phyloP scores from a whole-genome alignment of 2,329 filamentous ascomycete genomes.

The Colletotrichum camelliae region DNA sequence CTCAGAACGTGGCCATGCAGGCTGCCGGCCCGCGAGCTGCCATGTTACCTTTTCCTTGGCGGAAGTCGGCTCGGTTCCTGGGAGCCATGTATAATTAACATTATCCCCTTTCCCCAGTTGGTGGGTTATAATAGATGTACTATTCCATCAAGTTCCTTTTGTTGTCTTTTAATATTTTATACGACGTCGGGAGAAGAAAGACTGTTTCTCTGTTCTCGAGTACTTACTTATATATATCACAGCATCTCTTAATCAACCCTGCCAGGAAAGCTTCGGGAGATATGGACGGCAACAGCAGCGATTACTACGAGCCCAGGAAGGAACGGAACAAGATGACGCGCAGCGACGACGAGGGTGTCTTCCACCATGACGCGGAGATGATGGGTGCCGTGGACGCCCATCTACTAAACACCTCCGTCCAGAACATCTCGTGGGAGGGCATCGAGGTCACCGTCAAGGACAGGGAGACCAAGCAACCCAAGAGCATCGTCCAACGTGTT shows the following conservation, averaged over 20 bases:
- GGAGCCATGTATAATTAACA: background rate
- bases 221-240: background rate
- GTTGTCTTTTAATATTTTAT: background rate
- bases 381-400: constrained; percentile 46
- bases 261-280: background rate
- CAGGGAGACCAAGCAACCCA: constrained; percentile 65
- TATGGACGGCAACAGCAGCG: background rate
- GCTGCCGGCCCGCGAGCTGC: background rate
- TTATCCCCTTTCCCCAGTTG: background rate
- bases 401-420: constrained; percentile 67
- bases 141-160: background rate
- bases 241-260: background rate
- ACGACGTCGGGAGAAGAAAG: background rate
- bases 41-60: background rate
- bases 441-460: constrained; percentile 78
- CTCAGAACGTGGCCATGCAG: background rate
- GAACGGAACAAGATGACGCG: background rate
- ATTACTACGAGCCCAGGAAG: background rate
- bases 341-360: background rate
- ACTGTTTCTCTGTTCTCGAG: background rate
- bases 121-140: background rate
- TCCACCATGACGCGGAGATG: constrained; percentile 28
- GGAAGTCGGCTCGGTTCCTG: background rate
- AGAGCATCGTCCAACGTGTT: constrained; percentile 67
- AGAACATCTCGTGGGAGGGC: constrained; percentile 68